These are phyloP conservation scores for Pelargonium nanum DNA, from an alignment of 345 rosid genomes.

Conservation along the genomic window DNA sequence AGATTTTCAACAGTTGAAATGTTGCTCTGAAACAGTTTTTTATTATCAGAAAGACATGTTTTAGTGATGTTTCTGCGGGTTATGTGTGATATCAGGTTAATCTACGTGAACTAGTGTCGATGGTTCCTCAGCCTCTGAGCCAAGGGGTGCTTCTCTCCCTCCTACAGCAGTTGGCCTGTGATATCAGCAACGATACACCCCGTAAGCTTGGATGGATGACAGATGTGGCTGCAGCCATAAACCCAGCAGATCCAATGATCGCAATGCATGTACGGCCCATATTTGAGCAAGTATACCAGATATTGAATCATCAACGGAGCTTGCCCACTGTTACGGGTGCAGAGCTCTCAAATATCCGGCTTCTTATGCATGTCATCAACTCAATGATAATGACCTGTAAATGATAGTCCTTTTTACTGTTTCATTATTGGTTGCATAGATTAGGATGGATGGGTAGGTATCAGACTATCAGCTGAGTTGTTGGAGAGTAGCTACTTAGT, in stretches of 20 bases:
- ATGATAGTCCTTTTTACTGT: slow-evolving; percentile 35
- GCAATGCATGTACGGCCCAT: slow-evolving; percentile 49
- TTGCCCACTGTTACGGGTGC: slow-evolving; percentile 29
- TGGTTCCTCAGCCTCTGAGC: slow-evolving; percentile 60
- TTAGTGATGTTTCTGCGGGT: neutral
- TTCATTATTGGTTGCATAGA: no score
- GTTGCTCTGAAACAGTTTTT: no score
- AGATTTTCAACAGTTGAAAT: neutral
- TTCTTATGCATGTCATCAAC: slow-evolving; percentile 66
- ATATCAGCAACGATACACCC: slow-evolving; percentile 49
- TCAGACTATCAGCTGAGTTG: no score
- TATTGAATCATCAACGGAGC: slow-evolving; percentile 41
- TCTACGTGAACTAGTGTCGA: slow-evolving; percentile 38
- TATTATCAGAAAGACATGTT: no score
- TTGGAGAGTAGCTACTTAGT: no score
- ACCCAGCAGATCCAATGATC: slow-evolving; percentile 62
- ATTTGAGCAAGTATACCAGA: slow-evolving; percentile 70
- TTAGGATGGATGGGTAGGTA: no score
- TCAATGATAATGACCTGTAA: slow-evolving; percentile 48
- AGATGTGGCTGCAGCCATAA: slow-evolving; percentile 61
- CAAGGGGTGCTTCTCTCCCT: slow-evolving; percentile 82
- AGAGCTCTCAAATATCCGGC: slow-evolving; percentile 41
- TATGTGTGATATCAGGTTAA: slow-evolving; percentile 41
- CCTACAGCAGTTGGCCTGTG: slow-evolving; percentile 77
- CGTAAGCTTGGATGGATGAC: slow-evolving; percentile 74